phyloP scores from a whole-genome alignment of 2,329 filamentous ascomycete species.

The Botrytis sinoallii region DNA sequence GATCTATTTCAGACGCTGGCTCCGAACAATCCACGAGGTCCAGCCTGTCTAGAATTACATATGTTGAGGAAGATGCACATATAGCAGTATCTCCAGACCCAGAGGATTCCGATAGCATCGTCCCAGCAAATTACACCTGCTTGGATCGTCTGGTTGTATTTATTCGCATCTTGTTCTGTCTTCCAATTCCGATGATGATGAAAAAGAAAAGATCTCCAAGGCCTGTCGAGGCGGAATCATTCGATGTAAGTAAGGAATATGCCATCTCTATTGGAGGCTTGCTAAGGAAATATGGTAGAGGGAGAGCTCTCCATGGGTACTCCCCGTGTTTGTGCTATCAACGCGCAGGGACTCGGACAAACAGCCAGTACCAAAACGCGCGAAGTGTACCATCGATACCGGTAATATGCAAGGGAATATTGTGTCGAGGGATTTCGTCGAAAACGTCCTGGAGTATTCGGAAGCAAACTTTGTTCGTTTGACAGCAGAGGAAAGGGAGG shows the following conservation, averaged over 20 bases:
- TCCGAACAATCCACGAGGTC: constrained; percentile 9
- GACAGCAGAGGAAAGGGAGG: constrained; percentile 21
- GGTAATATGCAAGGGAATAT: constrained; percentile 29
- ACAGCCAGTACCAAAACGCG: constrained; percentile 20
- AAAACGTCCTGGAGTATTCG: constrained; percentile 21
- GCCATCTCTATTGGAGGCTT: not conserved
- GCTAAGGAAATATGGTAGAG: not conserved
- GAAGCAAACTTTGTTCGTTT: constrained; percentile 17
- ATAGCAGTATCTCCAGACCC: not conserved
- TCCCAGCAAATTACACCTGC: not conserved
- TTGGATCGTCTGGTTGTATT: not conserved
- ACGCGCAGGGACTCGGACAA: constrained; percentile 14
- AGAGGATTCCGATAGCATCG: constrained; percentile 1
- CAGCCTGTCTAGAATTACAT: constrained; percentile 21
- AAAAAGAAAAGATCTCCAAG: not conserved
- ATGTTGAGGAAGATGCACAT: constrained; percentile 20
- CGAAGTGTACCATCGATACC: constrained; percentile 28
- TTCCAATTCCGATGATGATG: not conserved
- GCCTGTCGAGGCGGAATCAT: not conserved
- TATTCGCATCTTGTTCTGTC: not conserved
- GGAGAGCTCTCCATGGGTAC: constrained; percentile 21
- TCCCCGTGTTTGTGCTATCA: constrained; percentile 22
- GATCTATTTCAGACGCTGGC: constrained; percentile 11
- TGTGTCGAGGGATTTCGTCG: constrained; percentile 24
- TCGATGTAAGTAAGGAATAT: not conserved